Conservation (phyloP, 2,329 filamentous ascomycete genomes). For the Diaporthe longicolla region DNA sequence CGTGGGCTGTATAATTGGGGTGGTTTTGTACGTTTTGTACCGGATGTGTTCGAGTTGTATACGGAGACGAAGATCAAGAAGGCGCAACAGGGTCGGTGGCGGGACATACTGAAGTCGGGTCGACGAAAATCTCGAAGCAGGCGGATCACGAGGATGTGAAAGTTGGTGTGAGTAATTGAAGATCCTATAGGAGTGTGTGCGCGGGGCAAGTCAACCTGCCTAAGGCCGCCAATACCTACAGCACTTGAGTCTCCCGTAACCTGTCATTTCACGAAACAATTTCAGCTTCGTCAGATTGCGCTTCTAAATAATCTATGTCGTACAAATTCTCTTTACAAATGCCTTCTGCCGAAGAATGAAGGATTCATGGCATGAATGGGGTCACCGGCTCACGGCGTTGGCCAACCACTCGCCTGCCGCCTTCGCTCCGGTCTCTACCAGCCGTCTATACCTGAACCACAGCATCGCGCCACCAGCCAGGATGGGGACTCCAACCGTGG, state of each 20-base stretch:
- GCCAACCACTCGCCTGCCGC: conserved; percentile 19
- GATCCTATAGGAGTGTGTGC: not conserved
- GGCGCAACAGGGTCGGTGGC: not conserved
- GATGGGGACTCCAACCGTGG: conserved; percentile 47
- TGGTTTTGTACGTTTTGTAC: conserved; percentile 21
- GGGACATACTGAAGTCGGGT: not conserved
- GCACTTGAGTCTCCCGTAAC: not conserved
- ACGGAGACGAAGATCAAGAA: not conserved
- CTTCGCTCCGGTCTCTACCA: conserved; percentile 25
- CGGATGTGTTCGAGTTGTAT: not conserved
- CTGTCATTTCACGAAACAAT: not conserved
- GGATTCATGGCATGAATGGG: too few relatives aligned
- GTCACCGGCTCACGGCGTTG: conserved; percentile 24
- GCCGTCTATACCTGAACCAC: conserved; percentile 36
- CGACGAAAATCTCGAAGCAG: not conserved
- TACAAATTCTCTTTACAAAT: not conserved
- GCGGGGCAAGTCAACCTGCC: not conserved
- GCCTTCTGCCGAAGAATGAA: too few relatives aligned
- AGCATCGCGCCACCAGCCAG: conserved; percentile 42
- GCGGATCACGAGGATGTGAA: not conserved
- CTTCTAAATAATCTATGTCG: conserved; percentile 12
- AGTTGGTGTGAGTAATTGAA: not conserved
- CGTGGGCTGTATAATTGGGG: conserved; percentile 39
- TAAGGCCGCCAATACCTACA: not conserved
- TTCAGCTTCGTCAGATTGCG: not conserved